Evolutionary conservation across 768 basidiomycete genomes (phyloP), one percentile per base, ranked within the genome.

Genomic region (Flagelloscypha sp.): DNA sequence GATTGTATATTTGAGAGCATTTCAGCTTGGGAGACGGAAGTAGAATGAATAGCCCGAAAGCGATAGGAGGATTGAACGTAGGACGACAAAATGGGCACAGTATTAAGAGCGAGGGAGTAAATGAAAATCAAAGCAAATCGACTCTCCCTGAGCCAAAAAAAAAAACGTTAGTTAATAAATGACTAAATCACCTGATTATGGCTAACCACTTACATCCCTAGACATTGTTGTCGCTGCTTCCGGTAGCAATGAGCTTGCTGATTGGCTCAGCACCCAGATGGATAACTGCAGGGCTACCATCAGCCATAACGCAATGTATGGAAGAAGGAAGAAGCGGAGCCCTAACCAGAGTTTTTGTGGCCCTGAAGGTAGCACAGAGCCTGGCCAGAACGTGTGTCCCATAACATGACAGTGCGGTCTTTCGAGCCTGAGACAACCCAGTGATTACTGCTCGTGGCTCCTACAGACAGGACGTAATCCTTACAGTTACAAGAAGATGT

Each of bases 381-480:
- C 35, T 68, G 66, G 9, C 12, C 30, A 12, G 65, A 62, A 48
- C 65, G 61, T 28, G 74, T 65, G 48, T 79, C 75, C 66, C 72
- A 74, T 47, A 79, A 78, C 47, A 80, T 76, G 38, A 84, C 80
- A 6, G 77, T 75, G 21, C 82, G 74, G 54, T 84, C 82, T 55
- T 84, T 84, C 8, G 30, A 31, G 17, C 83, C 81, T 18, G 76
- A 79, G 20, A 82, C 81, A 50, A 84, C 75, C 76, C 79, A 31
- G 36, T 79, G 71, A 4, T 78, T 79, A 48, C 84, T 81, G 33
- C 79, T 74, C 24, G 79, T 78, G 33, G 80, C 75, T 16, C 12
- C 30, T 9, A 31, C 30, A 16, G 30, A 31, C 9, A 31, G 30
- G 12, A 31, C 30, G 15, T 31, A 31, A 31, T 31, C 30, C 30